Evolutionary conservation across 2,329 filamentous ascomycete species (phyloP), one percentile per base, ranked within the genome.

Genomic region (Phaeosphaeria sp.): DNA sequence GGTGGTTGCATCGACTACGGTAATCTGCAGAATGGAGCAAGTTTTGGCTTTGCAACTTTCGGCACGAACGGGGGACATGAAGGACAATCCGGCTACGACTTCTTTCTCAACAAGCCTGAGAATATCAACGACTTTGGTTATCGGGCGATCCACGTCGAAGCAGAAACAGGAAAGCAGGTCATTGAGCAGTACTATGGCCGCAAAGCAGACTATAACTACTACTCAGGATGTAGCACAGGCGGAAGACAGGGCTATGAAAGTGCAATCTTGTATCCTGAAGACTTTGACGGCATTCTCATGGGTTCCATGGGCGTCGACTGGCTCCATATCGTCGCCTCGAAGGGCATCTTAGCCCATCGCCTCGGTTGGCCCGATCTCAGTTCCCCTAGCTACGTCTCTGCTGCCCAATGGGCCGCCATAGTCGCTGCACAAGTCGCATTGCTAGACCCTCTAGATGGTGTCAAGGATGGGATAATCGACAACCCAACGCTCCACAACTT

Each of bases 121-220:
- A 75, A 81, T 2, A 60, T 83, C 1, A 72, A 74, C 36, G 82
- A 84, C 60, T 84, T 82, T 63, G 79, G 78, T 7, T 82, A 78
- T 55, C 73, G 79, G 5, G 76, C 78, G 18, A 56, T 65, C 2
- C 61, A 67, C 21, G 55, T 56, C 11, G 60, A 59, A 21, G 60
- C 60, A 17, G 52, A 56, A 21, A 54, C 77, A 1, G 78, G 77
- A 30, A 80, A 80, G 62, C 47, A 76, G 33, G 66, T 80, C 23
- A 74, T 68, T 3, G 69, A 72, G 33, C 30, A 50, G 20, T 80
- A 80, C 60, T 80, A 80, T 48, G 68, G 71, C 1, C 60, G 72
- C 25, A 58, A 66, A 3, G 72, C 75, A 56, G 69, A 64, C 6
- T 81, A 83, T 55, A 70, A 64, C 10, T 75, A 73, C 53, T 74